phyloP scores from a whole-genome alignment of 768 basidiomycete genomes.

The Leccinum incarnatum region DNA sequence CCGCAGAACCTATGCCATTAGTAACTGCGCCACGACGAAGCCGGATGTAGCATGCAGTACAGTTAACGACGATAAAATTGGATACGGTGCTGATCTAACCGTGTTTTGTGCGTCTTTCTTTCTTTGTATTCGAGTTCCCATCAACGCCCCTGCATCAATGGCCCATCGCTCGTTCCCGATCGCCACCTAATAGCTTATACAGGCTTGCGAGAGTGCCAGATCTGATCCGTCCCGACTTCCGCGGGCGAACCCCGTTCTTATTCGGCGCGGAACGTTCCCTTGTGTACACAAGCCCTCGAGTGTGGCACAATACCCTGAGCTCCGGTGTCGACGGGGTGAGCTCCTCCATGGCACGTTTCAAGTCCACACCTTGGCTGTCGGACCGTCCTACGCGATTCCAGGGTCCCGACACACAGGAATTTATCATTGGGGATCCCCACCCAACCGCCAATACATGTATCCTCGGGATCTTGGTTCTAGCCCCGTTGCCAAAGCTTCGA shows the following conservation, averaged over 20 bases:
- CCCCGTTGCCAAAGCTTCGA: background rate
- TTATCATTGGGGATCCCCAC: background rate
- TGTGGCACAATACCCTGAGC: background rate
- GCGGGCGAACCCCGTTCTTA: background rate
- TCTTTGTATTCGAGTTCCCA: background rate
- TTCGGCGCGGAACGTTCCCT: background rate
- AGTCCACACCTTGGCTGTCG: background rate
- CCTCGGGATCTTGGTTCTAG: background rate
- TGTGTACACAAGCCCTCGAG: background rate
- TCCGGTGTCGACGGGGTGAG: background rate
- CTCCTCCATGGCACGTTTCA: background rate
- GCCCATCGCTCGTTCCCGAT: background rate
- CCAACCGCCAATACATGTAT: background rate
- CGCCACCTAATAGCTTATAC: background rate
- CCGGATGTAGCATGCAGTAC: background rate
- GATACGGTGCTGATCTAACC: background rate
- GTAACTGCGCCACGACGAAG: background rate
- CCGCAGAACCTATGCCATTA: background rate
- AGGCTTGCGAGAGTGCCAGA: background rate
- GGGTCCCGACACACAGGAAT: background rate
- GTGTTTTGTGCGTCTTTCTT: background rate
- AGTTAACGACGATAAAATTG: background rate
- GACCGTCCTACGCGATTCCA: background rate
- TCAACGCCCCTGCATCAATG: background rate
- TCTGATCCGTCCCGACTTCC: background rate